Conservation (phyloP, 192 early-diverging fungal genomes). For the Nowakowskiella sp. region DNA sequence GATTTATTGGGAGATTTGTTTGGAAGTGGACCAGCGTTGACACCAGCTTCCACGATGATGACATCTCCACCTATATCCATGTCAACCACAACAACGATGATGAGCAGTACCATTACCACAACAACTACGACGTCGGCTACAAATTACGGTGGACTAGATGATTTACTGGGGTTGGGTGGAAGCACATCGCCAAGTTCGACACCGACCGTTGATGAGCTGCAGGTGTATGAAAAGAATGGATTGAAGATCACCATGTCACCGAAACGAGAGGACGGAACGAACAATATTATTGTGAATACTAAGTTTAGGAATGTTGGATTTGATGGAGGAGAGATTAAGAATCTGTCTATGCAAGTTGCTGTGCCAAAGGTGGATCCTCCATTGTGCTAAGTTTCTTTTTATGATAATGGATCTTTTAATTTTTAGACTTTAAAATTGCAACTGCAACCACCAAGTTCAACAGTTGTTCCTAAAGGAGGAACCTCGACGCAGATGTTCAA, state of each 20-base stretch:
- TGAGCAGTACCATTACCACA: slow-evolving; percentile 15
- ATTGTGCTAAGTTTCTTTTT: background rate
- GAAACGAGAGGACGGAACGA: slow-evolving; percentile 51
- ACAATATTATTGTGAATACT: slow-evolving; percentile 57
- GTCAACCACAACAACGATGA: slow-evolving; percentile 24
- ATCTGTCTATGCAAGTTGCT: slow-evolving; percentile 80
- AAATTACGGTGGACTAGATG: slow-evolving; percentile 47
- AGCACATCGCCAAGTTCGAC: slow-evolving; percentile 32
- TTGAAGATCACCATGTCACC: slow-evolving; percentile 68
- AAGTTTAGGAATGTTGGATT: slow-evolving; percentile 56
- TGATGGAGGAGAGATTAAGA: slow-evolving; percentile 44
- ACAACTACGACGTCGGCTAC: slow-evolving; percentile 26
- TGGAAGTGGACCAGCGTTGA: slow-evolving; percentile 23
- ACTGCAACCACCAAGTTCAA: slow-evolving; percentile 72
- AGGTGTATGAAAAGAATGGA: slow-evolving; percentile 67
- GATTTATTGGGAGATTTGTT: slow-evolving; percentile 51
- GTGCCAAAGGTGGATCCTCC: slow-evolving; percentile 64
- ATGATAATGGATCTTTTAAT: slow-evolving; percentile 2
- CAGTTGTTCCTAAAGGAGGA: slow-evolving; percentile 47
- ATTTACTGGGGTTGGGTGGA: slow-evolving; percentile 67
- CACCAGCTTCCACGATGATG: slow-evolving; percentile 6
- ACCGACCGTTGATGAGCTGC: slow-evolving; percentile 4
- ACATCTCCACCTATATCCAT: slow-evolving; percentile 25
- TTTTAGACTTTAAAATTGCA: slow-evolving; percentile 67
- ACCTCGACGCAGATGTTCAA: slow-evolving; percentile 71